phyloP scores from a whole-genome alignment of 2,329 filamentous ascomycete species.

The Pseudocercospora vitis region DNA sequence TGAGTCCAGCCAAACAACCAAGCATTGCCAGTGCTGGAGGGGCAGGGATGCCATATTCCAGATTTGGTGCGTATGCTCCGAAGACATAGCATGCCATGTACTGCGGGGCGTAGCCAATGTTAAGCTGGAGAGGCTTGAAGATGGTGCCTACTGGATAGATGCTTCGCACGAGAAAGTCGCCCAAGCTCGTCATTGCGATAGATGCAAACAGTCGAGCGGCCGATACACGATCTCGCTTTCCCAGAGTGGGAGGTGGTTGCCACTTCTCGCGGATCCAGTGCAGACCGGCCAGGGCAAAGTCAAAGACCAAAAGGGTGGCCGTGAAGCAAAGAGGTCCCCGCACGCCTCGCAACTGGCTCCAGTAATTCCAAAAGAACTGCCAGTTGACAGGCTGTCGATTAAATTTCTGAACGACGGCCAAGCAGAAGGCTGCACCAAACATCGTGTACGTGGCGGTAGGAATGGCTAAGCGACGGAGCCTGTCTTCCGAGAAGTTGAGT shows the following conservation, averaged over 20 bases:
- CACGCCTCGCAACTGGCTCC: not conserved
- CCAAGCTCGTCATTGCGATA: not conserved
- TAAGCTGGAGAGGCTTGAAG: not conserved
- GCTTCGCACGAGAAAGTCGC: constrained; percentile 1
- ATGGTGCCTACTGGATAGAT: not conserved
- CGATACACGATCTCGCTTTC: not conserved
- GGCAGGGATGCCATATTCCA: not conserved
- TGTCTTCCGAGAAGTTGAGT: not conserved
- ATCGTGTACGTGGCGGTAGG: constrained; percentile 4
- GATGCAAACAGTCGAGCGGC: not conserved
- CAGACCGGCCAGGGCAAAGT: not conserved
- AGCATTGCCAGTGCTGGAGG: not conserved
- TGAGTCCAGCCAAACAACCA: not conserved
- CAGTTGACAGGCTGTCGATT: not conserved
- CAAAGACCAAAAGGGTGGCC: constrained; percentile 6
- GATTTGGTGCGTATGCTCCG: not conserved
- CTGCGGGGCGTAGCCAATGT: constrained; percentile 1
- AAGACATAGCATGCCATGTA: constrained; percentile 3
- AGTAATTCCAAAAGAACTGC: constrained; percentile 3
- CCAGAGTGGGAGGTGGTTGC: not conserved
- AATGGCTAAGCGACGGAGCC: constrained; percentile 1
- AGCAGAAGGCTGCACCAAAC: constrained; percentile 1
- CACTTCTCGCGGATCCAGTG: not conserved
- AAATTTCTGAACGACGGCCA: not conserved
- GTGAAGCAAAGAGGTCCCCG: constrained; percentile 12